A percentile compares a stretch with the other conserved stretches of the same genome.
Evolutionary conservation across 192 early-diverging fungal genomes (phyloP).

Genomic region (Entrophospora sp.): DNA sequence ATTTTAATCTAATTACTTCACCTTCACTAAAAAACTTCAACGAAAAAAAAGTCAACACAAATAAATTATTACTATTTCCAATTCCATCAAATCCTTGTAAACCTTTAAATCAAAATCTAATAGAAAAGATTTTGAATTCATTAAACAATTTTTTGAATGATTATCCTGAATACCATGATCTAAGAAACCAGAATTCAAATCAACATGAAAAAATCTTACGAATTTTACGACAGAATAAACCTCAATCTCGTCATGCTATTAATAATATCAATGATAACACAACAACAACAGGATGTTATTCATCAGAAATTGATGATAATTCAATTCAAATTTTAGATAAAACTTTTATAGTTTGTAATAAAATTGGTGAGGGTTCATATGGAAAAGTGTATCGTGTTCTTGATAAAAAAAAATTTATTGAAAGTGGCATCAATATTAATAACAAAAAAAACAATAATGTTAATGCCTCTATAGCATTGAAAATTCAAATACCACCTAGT

Average conservation of each 20-base stretch:
- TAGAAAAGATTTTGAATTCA: background rate
- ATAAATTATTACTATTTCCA: too few species aligned
- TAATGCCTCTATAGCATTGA: slow-evolving; percentile 10
- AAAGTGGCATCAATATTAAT: background rate
- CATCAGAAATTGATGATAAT: background rate
- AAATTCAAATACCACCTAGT: slow-evolving; percentile 20
- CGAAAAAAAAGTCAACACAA: too few species aligned
- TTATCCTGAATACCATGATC: slow-evolving; percentile 12
- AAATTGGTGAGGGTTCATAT: slow-evolving; percentile 12
- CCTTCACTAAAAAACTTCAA: too few species aligned
- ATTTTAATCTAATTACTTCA: too few species aligned
- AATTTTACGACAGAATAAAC: background rate
- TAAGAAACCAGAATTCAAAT: background rate
- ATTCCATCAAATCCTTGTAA: slow-evolving; percentile 4
- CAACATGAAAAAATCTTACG: background rate
- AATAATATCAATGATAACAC: too few species aligned
- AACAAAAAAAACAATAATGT: background rate
- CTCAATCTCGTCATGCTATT: background rate
- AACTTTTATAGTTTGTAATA: background rate
- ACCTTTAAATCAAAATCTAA: background rate
- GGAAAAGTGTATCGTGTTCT: slow-evolving; percentile 4
- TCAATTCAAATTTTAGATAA: slow-evolving; percentile 1
- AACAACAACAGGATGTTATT: too few species aligned
- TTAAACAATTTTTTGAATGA: background rate
- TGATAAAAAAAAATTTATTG: background rate